Evolutionary conservation across 768 basidiomycete genomes (phyloP), one percentile per base, ranked within the genome.

Genomic region (Cubamyces lactineus): DNA sequence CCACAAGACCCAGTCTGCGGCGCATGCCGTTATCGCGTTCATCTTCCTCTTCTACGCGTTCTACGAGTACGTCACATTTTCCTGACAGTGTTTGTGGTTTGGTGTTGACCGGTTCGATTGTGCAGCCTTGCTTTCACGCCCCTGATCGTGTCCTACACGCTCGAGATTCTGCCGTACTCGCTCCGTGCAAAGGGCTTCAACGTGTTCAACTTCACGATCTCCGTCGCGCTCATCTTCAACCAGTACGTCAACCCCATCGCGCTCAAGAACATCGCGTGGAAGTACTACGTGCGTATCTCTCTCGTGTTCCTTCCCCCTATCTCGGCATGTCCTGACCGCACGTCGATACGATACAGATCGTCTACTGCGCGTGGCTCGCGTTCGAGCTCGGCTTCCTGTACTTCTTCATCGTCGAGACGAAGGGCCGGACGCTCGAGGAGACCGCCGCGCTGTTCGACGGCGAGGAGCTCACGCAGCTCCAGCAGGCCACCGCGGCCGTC

Each of bases 201-300:
- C 66, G 69, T 94, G 57, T 91, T 94, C 81, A 89, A 85, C 76
- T 89, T 94, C 72, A 76, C 83, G 61, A 84, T 92, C 72, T 91
- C 90, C 13, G 66, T 88, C 57, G 83, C 92, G 6, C 85, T 94
- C 67, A 90, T 96, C 74, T 92, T 96, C 76, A 94, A 93, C 73
- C 92, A 92, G 75, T 92, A 93, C 70, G 85, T 88, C 73, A 94
- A 94, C 78, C 92, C 91, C 39, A 83, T 92, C 72, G 91, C 89
- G 38, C 78, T 92, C 45, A 79, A 80, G 5, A 59, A 70, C 40
- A 77, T 92, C 52, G 77, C 71, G 57, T 92, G 91, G 91, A 91
- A 86, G 71, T 92, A 91, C 79, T 91, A 91, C 72, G 81, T 85
- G 57, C 54, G 82, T 75, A 19, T 26, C 12, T 5, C 51, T 19